Conservation (phyloP, 306 rosid genomes). For the Ziziphus jujuba region DNA sequence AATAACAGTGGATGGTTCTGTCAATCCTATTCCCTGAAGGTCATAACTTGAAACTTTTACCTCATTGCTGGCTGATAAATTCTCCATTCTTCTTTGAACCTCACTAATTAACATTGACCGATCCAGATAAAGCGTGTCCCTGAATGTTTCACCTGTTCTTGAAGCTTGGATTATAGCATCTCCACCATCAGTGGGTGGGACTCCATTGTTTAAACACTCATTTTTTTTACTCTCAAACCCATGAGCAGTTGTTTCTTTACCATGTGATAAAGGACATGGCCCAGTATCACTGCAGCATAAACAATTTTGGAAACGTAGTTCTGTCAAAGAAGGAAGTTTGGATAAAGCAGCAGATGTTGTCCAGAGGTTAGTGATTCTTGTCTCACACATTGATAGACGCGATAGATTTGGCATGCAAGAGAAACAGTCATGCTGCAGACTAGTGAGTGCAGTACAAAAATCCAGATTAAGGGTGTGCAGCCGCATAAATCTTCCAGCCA, state of each 20-base stretch:
- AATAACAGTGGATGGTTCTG: constrained; percentile 32
- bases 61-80: constrained; percentile 49
- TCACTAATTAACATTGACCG: constrained; percentile 36
- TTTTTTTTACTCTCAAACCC: constrained; percentile 19
- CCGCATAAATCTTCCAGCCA: constrained; percentile 55
- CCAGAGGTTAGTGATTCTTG: constrained; percentile 72
- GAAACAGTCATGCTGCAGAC: constrained; percentile 64
- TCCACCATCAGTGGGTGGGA: constrained; percentile 22
- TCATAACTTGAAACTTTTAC: constrained; percentile 29
- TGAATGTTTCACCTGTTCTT: constrained; percentile 33
- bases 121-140: constrained; percentile 37
- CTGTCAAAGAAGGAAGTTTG: constrained; percentile 61
- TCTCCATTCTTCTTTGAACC: constrained; percentile 45
- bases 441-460: constrained; percentile 56
- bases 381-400: constrained; percentile 68
- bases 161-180: constrained; percentile 34
- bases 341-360: constrained; percentile 64
- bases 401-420: constrained; percentile 68
- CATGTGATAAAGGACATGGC: constrained; percentile 44
- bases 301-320: constrained; percentile 73
- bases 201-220: constrained; percentile 29
- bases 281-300: constrained; percentile 56
- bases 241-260: constrained; percentile 36
- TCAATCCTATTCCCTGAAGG: constrained; percentile 27
- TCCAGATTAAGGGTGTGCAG: constrained; percentile 72